A percentile compares a stretch with the other conserved stretches of the same genome.
phyloP scores from a whole-genome alignment of 192 early-diverging fungal genomes.

The Backusella parvicylindrica region DNA sequence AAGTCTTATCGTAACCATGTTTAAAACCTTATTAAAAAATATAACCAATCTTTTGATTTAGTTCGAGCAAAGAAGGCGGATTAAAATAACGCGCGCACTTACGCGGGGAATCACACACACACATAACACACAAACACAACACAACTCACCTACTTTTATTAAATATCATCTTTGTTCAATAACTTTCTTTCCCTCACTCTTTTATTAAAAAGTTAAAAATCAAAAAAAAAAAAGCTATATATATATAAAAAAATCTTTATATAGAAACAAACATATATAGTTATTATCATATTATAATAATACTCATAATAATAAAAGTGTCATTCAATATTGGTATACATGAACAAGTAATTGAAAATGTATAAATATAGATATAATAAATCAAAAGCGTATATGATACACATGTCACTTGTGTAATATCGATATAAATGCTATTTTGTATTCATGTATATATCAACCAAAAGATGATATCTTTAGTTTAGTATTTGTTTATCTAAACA shows the following conservation, averaged over 20 bases:
- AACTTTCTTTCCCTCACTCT: no score
- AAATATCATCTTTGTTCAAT: background rate
- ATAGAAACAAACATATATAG: no score
- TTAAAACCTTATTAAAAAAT: background rate
- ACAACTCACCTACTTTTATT: background rate
- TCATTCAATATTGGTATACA: background rate
- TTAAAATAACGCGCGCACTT: background rate
- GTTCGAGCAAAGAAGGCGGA: constrained; percentile 15
- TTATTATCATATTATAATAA: no score
- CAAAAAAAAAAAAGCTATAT: no score
- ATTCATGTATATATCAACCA: no score
- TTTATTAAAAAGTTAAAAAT: background rate
- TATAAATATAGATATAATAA: no score
- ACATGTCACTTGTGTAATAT: no score
- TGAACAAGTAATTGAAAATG: no score
- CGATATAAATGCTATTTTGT: no score
- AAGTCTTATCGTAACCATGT: background rate
- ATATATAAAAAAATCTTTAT: no score
- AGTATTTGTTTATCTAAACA: background rate
- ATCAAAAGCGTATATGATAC: no score
- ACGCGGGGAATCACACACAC: background rate
- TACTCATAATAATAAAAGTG: background rate
- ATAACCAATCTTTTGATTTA: background rate
- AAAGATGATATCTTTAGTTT: no score
- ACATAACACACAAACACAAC: background rate